Percentiles rank a stretch among this genome's conserved stretches.
phyloP scores from a whole-genome alignment of 176 grass and related monocot genomes.

The Bonia amplexicaulis region DNA sequence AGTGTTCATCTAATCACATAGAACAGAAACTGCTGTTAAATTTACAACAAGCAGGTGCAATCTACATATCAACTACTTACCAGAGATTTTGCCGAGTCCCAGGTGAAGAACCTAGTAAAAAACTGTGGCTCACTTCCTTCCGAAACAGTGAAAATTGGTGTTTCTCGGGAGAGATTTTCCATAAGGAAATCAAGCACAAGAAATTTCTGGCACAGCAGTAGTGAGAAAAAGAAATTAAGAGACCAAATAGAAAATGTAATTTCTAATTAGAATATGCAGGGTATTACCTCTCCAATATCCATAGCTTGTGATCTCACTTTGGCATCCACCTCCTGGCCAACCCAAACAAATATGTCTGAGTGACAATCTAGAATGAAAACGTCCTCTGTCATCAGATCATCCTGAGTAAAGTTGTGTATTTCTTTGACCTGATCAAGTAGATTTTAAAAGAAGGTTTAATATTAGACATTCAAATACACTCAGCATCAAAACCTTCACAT shows the following conservation, averaged over 20 bases:
- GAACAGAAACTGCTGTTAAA: background rate
- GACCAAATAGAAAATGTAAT: background rate
- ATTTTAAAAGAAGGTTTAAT: conserved; percentile 7
- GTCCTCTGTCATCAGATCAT: conserved; percentile 95
- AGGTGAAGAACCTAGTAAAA: conserved; percentile 93
- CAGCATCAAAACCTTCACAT: background rate
- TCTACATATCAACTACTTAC: conserved; percentile 47
- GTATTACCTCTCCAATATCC: conserved; percentile 76
- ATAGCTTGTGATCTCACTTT: conserved; percentile 67
- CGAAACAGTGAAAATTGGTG: conserved; percentile 58
- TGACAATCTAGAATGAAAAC: conserved; percentile 78
- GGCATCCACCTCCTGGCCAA: conserved; percentile 77
- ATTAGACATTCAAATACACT: conserved; percentile 14
- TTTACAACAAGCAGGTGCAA: background rate
- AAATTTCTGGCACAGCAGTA: conserved; percentile 68
- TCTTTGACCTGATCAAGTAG: conserved; percentile 63
- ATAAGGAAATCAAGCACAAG: conserved; percentile 71
- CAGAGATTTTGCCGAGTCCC: conserved; percentile 74
- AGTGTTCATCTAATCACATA: background rate
- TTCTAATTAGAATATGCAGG: background rate
- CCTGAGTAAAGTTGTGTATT: conserved; percentile 86
- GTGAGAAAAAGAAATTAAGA: conserved; percentile 1
- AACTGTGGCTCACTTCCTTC: conserved; percentile 86
- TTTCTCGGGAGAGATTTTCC: conserved; percentile 81
- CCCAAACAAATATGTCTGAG: conserved; percentile 78